A percentile compares a stretch with the other conserved stretches of the same genome.
Evolutionary conservation across 2,329 filamentous ascomycete species (phyloP).

Genomic region (Chrysoporthe puriensis): DNA sequence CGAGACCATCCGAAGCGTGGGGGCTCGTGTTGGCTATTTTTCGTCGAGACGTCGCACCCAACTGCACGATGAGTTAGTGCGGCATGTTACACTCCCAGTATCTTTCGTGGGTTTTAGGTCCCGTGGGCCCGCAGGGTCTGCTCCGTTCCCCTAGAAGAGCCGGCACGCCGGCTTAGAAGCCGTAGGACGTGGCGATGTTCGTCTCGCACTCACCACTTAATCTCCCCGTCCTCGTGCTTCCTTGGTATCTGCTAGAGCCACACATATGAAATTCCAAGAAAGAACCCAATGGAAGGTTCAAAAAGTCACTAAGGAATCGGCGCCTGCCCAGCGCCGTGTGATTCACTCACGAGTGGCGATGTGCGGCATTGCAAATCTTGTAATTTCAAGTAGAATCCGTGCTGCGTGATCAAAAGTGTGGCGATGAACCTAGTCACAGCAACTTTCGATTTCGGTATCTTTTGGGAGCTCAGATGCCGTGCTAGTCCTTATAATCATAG

Average conservation of each 20-base stretch:
- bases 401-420: too few relatives aligned
- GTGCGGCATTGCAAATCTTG: not conserved
- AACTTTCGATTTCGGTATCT: not conserved
- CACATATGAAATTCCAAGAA: not conserved
- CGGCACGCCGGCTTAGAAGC: not conserved
- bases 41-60: not conserved
- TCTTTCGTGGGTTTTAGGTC: not conserved
- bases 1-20: not conserved
- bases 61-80: not conserved
- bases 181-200: not conserved
- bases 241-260: not conserved
- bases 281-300: not conserved
- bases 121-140: not conserved
- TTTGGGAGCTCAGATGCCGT: not conserved
- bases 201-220: not conserved
- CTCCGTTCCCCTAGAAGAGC: not conserved
- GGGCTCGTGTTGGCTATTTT: not conserved
- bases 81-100: not conserved
- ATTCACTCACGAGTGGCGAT: not conserved
- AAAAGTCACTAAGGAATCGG: not conserved
- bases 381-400: too few relatives aligned
- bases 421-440: not conserved
- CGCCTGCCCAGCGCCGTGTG: not conserved
- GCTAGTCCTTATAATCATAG: not conserved
- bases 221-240: not conserved